A percentile compares a stretch with the other conserved stretches of the same genome.
Conservation (phyloP, 169 alveolate genomes). For the Plasmodium chabaudi region DNA sequence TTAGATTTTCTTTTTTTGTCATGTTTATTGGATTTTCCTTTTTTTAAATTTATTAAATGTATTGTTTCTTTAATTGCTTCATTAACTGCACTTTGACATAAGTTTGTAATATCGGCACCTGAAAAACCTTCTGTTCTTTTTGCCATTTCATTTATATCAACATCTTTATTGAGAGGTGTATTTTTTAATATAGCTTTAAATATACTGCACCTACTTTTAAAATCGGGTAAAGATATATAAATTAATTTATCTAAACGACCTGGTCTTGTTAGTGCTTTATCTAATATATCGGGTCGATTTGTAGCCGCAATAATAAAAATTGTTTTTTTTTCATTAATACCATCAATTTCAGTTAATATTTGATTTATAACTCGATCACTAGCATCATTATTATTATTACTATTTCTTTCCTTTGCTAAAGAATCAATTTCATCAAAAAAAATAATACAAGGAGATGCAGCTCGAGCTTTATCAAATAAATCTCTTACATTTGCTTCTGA, state of each 20-base stretch:
- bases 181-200: constrained; percentile 93
- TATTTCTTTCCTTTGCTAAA: constrained; percentile 93
- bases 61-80: constrained; percentile 95
- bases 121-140: constrained; percentile 92
- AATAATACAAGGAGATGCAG: constrained; percentile 93
- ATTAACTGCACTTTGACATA: constrained; percentile 95
- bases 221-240: constrained; percentile 96
- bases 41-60: constrained; percentile 80
- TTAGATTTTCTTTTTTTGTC: constrained; percentile 68
- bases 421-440: constrained; percentile 99
- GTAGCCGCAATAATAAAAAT: constrained; percentile 96
- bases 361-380: constrained; percentile 95
- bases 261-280: constrained; percentile 95
- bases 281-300: constrained; percentile 95
- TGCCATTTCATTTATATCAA: constrained; percentile 89
- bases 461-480: constrained; percentile 87
- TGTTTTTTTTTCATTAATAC: constrained; percentile 93
- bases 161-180: constrained; percentile 93
- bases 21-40: constrained; percentile 6
- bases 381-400: constrained; percentile 93
- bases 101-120: constrained; percentile 96
- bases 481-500: constrained; percentile 88
- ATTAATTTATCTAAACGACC: constrained; percentile 94
- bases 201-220: constrained; percentile 91
- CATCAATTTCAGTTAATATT: constrained; percentile 96